phyloP scores from a whole-genome alignment of 1,284 basidiomycete genomes.

The Clitocybe nebularis region DNA sequence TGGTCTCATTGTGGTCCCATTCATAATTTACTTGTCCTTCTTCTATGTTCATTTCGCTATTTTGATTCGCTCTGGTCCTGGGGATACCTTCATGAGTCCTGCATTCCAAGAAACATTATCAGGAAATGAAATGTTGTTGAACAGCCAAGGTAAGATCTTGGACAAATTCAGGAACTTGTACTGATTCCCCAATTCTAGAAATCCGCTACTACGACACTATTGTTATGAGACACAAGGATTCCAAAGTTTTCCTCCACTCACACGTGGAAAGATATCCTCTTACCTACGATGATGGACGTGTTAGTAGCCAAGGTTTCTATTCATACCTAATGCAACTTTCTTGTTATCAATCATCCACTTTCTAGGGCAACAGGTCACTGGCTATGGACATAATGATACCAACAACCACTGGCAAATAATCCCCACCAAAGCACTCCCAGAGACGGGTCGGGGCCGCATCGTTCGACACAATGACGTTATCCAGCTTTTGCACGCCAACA shows the following conservation, averaged over 20 bases:
- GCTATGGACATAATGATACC: slow-evolving; percentile 87
- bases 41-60: slow-evolving; percentile 96
- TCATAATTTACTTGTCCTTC: slow-evolving; percentile 90
- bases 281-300: slow-evolving; percentile 93
- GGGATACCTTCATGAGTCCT: slow-evolving; percentile 97
- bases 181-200: slow-evolving; percentile 61
- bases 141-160: slow-evolving; percentile 78
- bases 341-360: slow-evolving; percentile 7
- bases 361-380: slow-evolving; percentile 96
- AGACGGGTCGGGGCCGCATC: slow-evolving; percentile 83
- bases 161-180: too few relatives aligned
- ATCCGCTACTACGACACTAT: slow-evolving; percentile 91
- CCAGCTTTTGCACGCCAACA: slow-evolving; percentile 87
- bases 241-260: slow-evolving; percentile 92
- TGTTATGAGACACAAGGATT: slow-evolving; percentile 87
- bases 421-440: slow-evolving; percentile 88
- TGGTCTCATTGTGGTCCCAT: slow-evolving; percentile 87
- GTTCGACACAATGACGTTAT: slow-evolving; percentile 88
- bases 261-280: slow-evolving; percentile 89
- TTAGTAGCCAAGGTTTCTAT: slow-evolving; percentile 82
- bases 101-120: slow-evolving; percentile 95
- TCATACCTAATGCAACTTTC: neutral
- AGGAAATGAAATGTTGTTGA: slow-evolving; percentile 89
- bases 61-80: slow-evolving; percentile 87
- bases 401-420: slow-evolving; percentile 98